phyloP scores from a whole-genome alignment of 1,284 basidiomycete genomes.

The Heimioporus retisporus region DNA sequence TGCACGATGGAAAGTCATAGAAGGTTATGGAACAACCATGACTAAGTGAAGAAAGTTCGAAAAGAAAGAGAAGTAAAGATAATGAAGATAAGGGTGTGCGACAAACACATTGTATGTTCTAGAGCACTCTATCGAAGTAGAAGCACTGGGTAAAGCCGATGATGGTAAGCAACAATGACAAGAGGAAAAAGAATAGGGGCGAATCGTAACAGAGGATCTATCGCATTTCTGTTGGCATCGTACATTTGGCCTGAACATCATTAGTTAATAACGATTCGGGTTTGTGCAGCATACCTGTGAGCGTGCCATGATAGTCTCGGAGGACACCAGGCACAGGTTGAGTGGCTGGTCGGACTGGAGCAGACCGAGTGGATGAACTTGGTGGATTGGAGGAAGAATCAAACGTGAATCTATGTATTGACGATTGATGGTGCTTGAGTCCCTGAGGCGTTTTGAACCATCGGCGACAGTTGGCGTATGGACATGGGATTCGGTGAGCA shows the following conservation, averaged over 20 bases:
- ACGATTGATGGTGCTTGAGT: slow-evolving; percentile 3
- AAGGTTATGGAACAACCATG: too few relatives aligned
- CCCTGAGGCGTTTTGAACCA: slow-evolving; percentile 7
- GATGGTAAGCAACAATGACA: too few relatives aligned
- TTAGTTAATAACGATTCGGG: background rate
- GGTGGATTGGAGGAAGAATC: background rate
- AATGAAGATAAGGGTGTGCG: too few relatives aligned
- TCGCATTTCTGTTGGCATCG: background rate
- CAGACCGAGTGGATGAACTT: background rate
- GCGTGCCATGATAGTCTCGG: slow-evolving; percentile 4
- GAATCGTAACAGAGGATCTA: too few relatives aligned
- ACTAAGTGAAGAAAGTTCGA: too few relatives aligned
- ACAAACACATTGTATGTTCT: too few relatives aligned
- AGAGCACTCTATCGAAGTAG: too few relatives aligned
- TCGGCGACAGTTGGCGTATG: background rate
- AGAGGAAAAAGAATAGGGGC: too few relatives aligned
- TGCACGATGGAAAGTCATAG: too few relatives aligned
- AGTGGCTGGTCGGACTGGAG: background rate
- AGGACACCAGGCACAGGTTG: background rate
- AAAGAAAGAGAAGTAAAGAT: too few relatives aligned
- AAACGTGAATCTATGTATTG: background rate
- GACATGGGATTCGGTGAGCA: background rate
- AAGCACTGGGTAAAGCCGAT: too few relatives aligned
- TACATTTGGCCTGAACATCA: background rate
- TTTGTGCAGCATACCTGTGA: slow-evolving; percentile 1